Conservation (phyloP, 768 basidiomycete genomes). For the Serendipita sp. region DNA sequence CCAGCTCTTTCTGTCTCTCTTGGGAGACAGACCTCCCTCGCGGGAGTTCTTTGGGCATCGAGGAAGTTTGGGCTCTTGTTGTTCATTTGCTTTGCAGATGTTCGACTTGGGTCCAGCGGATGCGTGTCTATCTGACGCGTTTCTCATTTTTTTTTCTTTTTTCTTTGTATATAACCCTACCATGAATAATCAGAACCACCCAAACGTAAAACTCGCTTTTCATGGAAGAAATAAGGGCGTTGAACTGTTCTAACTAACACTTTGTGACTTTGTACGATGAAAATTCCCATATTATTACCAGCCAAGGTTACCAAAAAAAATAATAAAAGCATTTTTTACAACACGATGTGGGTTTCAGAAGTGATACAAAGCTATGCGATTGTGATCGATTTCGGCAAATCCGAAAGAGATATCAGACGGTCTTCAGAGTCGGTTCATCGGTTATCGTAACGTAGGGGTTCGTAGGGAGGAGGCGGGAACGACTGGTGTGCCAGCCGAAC, state of each 20-base stretch:
- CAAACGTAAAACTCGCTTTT: too few relatives aligned
- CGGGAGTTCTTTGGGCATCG: not conserved
- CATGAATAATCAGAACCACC: not conserved
- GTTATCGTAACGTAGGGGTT: not conserved
- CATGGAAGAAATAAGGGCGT: too few relatives aligned
- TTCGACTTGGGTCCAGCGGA: not conserved
- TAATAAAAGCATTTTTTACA: too few relatives aligned
- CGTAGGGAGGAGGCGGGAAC: not conserved
- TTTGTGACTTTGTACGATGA: too few relatives aligned
- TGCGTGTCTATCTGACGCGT: slow-evolving; percentile 7
- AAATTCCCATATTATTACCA: too few relatives aligned
- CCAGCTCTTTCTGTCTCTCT: not conserved
- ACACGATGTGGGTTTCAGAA: too few relatives aligned
- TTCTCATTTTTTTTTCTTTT: not conserved
- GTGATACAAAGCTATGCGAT: too few relatives aligned
- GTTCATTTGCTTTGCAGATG: not conserved
- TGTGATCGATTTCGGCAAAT: too few relatives aligned
- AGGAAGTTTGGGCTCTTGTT: slow-evolving; percentile 1
- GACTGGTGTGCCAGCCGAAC: not conserved
- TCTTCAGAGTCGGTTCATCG: too few relatives aligned
- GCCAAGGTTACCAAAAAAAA: too few relatives aligned
- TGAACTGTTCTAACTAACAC: too few relatives aligned
- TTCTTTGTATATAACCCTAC: slow-evolving; percentile 4
- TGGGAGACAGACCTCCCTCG: not conserved
- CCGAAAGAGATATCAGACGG: too few relatives aligned